Base-by-base conservation (phyloP, 306 rosid genomes). In the Vigna reflexopilosa region DNA sequence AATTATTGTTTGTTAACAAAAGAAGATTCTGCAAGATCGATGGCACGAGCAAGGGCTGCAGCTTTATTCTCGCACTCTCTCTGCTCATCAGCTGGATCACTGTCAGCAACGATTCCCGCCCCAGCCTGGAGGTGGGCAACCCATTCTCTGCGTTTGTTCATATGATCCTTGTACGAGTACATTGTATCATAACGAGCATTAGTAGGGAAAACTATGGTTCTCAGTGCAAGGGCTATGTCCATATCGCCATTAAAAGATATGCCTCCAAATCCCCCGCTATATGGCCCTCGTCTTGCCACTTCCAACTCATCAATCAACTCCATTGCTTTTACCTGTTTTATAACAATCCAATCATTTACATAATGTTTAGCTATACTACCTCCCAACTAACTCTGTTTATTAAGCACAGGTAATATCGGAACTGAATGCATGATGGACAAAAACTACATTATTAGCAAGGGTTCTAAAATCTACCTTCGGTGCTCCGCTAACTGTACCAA, bases 401-500 rank as follows among this genome's bases (percentile, higher is more conserved):
- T 57, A 34, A 52, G 44, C 72, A 42, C 70, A 30, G 20, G 11
- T 42, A 58, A 48, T 71, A 52, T 40, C 77, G 30, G 17, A 81
- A 72, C 50, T 24, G 24, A 84, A 61, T 52, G 78, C 26, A 24
- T 26, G 3, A 26, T 26, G 28, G 28, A 26, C 28, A 26, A 26
- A 26, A 26, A 26, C 28, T 26, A 26, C 28, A 26, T 26, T 26
- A 26, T 22, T 22, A 22, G 24, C 50, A 38, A 68, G 7, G 22
- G 69, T 28, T 24, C 57, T 75, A 44, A 40, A 68, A 20, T 51
- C 70, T 80, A 91, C 96, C 99, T 95, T 95, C 1, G 99, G 99
- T 32, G 99, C 99, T 81, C 99, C 99, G 7, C 99, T 96, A 69
- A 96, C 99, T 44, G 99, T 96, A 73, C 99, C 99, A 73, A 96